A percentile compares a stretch with the other conserved stretches of the same genome.
Evolutionary conservation across 2,329 filamentous ascomycete genomes (phyloP).

Genomic region (Epichloe aotearoae): DNA sequence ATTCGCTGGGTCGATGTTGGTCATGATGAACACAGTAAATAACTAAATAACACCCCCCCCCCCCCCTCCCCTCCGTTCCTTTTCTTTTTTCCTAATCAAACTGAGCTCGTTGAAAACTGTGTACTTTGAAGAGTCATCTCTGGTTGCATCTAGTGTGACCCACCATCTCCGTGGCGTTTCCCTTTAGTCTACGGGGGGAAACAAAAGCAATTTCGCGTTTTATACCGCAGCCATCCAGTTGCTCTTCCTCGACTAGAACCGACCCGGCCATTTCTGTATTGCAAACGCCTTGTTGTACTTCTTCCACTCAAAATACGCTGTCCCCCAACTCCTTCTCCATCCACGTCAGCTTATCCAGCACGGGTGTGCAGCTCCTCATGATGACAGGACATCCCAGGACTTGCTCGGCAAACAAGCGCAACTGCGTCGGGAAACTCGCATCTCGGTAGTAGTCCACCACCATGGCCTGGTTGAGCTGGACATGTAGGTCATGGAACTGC

Average conservation of each 20-base stretch:
- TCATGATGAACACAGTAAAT: too few species aligned
- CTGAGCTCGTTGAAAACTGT: too few species aligned
- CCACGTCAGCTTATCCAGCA: neutral
- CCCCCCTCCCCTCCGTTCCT: too few species aligned
- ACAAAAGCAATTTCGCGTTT: too few species aligned
- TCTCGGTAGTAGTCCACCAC: constrained; percentile 25
- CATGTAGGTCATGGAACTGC: constrained; percentile 14
- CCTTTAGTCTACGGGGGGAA: too few species aligned
- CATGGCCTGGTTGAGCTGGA: constrained; percentile 14
- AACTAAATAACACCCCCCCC: fast-evolving
- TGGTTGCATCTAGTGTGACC: too few species aligned
- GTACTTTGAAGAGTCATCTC: too few species aligned
- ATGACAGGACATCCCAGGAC: constrained; percentile 9
- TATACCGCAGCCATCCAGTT: too few species aligned
- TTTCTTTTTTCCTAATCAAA: too few species aligned
- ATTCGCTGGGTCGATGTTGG: too few species aligned
- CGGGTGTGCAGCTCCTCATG: neutral
- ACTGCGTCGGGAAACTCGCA: constrained; percentile 24
- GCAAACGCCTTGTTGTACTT: neutral
- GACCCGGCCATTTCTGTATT: neutral
- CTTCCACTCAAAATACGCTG: constrained; percentile 1
- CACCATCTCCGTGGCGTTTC: too few species aligned
- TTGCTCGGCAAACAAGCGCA: constrained; percentile 27
- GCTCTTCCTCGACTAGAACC: neutral
- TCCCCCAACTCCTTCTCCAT: neutral